Conservation (phyloP, 805 yeast species). For the Starmerella bombicola region DNA sequence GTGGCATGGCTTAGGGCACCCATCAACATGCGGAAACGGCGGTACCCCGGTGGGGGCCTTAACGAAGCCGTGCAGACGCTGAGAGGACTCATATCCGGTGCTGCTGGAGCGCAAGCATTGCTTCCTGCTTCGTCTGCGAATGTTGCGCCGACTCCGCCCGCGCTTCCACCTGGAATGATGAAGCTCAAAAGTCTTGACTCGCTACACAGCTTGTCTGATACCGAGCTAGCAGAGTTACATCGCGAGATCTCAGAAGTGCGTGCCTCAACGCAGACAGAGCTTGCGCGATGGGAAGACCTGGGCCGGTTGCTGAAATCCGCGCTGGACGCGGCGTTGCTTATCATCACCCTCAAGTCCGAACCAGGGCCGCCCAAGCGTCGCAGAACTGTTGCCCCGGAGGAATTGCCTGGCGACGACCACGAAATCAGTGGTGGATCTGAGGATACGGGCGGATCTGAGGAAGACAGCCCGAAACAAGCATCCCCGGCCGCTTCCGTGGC, state of each 20-base stretch:
- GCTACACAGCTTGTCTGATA: constrained; percentile 6
- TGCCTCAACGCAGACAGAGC: neutral
- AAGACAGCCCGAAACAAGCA: constrained; percentile 23
- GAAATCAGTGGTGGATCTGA: constrained; percentile 2
- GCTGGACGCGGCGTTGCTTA: constrained; percentile 20
- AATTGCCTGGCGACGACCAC: neutral
- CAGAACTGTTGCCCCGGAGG: constrained; percentile 6
- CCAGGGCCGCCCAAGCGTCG: constrained; percentile 18
- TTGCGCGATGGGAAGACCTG: constrained; percentile 18
- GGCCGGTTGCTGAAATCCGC: constrained; percentile 20
- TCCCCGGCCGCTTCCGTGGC: neutral
- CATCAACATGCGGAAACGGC: constrained; percentile 14
- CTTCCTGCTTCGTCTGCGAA: constrained; percentile 12
- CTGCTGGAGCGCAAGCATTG: constrained; percentile 7
- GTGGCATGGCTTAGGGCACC: too few species aligned
- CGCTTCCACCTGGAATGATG: constrained; percentile 13
- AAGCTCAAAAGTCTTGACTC: constrained; percentile 9
- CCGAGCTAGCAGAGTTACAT: constrained; percentile 7
- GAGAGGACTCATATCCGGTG: constrained; percentile 8
- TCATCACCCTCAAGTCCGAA: constrained; percentile 18
- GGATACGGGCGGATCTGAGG: constrained; percentile 2
- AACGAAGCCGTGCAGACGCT: constrained; percentile 14
- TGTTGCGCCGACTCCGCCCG: constrained; percentile 4
- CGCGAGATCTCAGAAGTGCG: constrained; percentile 3
- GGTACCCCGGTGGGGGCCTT: constrained; percentile 10